Evolutionary conservation across 2,329 filamentous ascomycete species (phyloP).

Genomic region (Bipolaris sorokiniana): DNA sequence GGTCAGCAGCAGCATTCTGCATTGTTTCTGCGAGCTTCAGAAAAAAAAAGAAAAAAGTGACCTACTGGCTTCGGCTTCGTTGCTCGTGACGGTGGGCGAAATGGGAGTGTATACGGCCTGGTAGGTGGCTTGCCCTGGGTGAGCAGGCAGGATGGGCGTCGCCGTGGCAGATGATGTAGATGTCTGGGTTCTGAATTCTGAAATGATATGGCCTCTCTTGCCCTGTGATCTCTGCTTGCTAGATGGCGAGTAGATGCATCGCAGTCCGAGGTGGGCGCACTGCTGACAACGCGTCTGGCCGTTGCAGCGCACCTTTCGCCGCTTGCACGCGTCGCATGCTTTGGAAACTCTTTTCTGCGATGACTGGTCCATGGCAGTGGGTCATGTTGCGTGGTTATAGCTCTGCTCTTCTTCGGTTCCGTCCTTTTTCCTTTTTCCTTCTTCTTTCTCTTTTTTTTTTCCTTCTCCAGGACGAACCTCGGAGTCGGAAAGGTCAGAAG

Average conservation of each 20-base stretch:
- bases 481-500: slow-evolving; percentile 16
- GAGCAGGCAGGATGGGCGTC: slow-evolving; percentile 36
- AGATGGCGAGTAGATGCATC: slow-evolving; percentile 53
- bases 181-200: slow-evolving; percentile 49
- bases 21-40: neutral
- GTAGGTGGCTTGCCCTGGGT: slow-evolving; percentile 16
- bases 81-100: slow-evolving; percentile 23
- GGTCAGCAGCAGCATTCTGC: slow-evolving; percentile 14
- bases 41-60: neutral
- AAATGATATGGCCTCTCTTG: slow-evolving; percentile 51
- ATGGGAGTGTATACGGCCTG: slow-evolving; percentile 19
- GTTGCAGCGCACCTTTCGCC: slow-evolving; percentile 57
- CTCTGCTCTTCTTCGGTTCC: neutral
- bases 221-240: slow-evolving; percentile 48
- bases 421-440: neutral
- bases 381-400: slow-evolving; percentile 26
- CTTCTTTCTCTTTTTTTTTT: slow-evolving; percentile 9
- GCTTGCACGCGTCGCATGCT: slow-evolving; percentile 57
- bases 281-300: slow-evolving; percentile 53
- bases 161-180: slow-evolving; percentile 23
- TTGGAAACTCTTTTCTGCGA: slow-evolving; percentile 44
- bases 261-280: slow-evolving; percentile 51
- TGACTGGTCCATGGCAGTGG: slow-evolving; percentile 34
- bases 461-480: slow-evolving; percentile 11
- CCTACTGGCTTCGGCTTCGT: slow-evolving; percentile 29